Evolutionary conservation across 768 basidiomycete genomes (phyloP).

Genomic region (Boletus rubroflammeus): DNA sequence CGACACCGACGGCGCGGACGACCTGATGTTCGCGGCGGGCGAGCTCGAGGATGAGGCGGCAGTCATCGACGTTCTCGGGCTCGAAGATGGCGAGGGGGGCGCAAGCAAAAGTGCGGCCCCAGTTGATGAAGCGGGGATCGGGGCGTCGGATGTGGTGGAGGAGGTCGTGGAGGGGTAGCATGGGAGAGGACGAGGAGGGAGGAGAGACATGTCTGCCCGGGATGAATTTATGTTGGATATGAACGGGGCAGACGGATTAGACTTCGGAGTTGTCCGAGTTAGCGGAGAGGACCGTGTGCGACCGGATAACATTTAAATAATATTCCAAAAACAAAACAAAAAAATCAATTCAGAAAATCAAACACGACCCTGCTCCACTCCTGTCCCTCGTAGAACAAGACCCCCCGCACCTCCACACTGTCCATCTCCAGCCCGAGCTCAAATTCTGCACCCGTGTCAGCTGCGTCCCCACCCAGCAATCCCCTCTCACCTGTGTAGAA

Average conservation of each 20-base stretch:
- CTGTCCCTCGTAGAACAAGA: slow-evolving; percentile 66
- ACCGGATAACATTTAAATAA: not conserved
- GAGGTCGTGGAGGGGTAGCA: slow-evolving; percentile 29
- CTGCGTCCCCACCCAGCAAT: not conserved
- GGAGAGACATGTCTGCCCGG: not conserved
- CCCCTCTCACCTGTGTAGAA: slow-evolving; percentile 67
- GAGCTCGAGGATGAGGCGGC: slow-evolving; percentile 73
- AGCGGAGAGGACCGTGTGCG: not conserved
- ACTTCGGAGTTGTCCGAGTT: slow-evolving; percentile 1
- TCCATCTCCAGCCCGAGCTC: slow-evolving; percentile 82
- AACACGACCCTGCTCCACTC: slow-evolving; percentile 79
- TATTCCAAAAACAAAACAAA: not conserved
- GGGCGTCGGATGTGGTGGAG: slow-evolving; percentile 7
- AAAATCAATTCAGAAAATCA: slow-evolving; percentile 39
- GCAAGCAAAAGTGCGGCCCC: slow-evolving; percentile 80
- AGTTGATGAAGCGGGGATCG: slow-evolving; percentile 66
- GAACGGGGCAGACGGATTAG: not conserved
- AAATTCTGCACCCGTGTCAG: slow-evolving; percentile 50
- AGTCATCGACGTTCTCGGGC: slow-evolving; percentile 66
- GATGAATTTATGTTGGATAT: not conserved
- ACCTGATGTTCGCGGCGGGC: slow-evolving; percentile 68
- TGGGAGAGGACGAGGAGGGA: not conserved
- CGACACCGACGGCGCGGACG: slow-evolving; percentile 82
- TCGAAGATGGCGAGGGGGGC: slow-evolving; percentile 68
- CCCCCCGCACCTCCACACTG: slow-evolving; percentile 82